Evolutionary conservation across 352 stramenopile species (phyloP), one percentile per base, ranked within the genome.

Genomic region (Phytophthora macrochlamydospora): DNA sequence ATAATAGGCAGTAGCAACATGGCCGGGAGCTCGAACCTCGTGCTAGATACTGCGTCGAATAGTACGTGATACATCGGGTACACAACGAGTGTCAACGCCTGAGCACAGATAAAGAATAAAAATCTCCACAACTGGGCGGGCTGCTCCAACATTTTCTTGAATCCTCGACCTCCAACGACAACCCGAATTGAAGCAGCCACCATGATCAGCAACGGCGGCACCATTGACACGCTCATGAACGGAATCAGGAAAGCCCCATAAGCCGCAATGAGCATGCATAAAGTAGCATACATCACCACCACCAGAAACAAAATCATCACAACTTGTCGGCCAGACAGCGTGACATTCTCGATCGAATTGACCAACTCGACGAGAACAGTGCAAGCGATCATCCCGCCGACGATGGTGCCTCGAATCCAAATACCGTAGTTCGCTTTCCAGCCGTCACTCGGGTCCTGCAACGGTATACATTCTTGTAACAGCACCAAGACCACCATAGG

Each of bases 201-300:
- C 37, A 61, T 56, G 4, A 28, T 35, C 2, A 72, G 28, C 14
- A 67, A 51, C 1, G 58, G 51, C 3, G 64, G 51, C 11, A 72
- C 53, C 58, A 70, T 70, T 24, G 57, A n/a, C 48, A 70, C 48
- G 8, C 49, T 65, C 49, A 56, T 67, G 44, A 70, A 70, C 9
- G 56, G 62, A 9, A 65, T 61, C 7, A 55, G 62, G 18, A 70
- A 70, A 8, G 37, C 56, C 42, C 59, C 35, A 29, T 66, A 43
- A 13, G 51, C 56, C 4, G 63, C 56, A 0, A 48, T 35, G 30
- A 31, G 13, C 35, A 66, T 57, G 7, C 56, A 57, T 29, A 65
- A 53, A 44, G 35, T 33, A 8, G 43, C 44, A 37, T 66, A 31
- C 56, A 24, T 51, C 7, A 61, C n/a, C 43, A 57, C 44, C 2